Evolutionary conservation across 768 basidiomycete genomes (phyloP), one percentile per base, ranked within the genome.

Genomic region (Serpula lacrymans): DNA sequence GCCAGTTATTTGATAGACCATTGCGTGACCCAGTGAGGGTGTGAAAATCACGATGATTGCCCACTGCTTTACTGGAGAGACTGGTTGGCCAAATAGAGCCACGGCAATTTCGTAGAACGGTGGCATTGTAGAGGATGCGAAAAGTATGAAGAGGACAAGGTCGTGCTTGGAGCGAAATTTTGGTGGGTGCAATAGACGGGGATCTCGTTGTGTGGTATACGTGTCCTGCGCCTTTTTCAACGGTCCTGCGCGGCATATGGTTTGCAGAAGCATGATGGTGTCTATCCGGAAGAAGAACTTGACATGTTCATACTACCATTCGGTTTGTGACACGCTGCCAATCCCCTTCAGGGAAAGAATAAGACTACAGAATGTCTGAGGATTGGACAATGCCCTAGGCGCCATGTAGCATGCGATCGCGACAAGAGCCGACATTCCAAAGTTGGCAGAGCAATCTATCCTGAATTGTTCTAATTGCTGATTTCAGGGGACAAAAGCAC

Each of bases 61-160:
- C 55, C 60, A 64, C 41, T 34, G 50, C 6, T 52, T 32, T 42
- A 45, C 51, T 12, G 50, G 39, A 2, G 50, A 36, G n/a, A 56
- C 47, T 18, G 46, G 22, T 24, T 54, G 52, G 3, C 32, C 35
- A 38, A 62, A 62, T 29, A 52, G 54, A 36, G 50, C 62, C 31
- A 62, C 51, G 5, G 62, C 34, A 37, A 62, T 48, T 31, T 62
- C 60, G 42, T 64, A 62, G 42, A 60, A 62, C 14, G 60, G 60
- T 28, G 60, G 62, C 60, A 62, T 62, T 9, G 36, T 8, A 17
- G 8, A 43, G n/a, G 35, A 42, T 34, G 34, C 30, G 34, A 12
- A 42, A 23, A 16, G 29, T 18, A 22, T 11, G 29, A 40, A 5
- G n/a, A n/a, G n/a, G n/a, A n/a, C n/a, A n/a, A 1, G 28, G 26